Percentiles rank a stretch among this genome's conserved stretches.
Evolutionary conservation across 495 filamentous ascomycete species (phyloP).

Genomic region (Trichoderma virens): DNA sequence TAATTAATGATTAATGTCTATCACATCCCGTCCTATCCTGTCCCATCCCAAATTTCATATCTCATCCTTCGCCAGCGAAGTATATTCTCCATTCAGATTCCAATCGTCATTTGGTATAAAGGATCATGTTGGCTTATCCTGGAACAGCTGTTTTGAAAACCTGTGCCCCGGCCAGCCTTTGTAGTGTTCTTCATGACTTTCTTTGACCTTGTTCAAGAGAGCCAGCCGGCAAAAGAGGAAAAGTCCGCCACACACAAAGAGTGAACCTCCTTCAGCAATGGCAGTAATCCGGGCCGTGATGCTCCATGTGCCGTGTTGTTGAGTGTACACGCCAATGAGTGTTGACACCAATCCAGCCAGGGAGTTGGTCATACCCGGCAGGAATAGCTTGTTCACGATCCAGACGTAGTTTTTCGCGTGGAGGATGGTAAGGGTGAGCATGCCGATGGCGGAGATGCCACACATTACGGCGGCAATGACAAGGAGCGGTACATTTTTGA

Average conservation of each 20-base stretch:
- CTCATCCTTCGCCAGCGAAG: constrained; percentile 6
- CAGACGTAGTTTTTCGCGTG: constrained; percentile 33
- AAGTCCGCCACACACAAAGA: background rate
- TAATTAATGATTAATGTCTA: background rate
- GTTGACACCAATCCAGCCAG: constrained; percentile 41
- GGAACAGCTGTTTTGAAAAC: background rate
- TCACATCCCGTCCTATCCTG: background rate
- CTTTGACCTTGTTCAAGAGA: background rate
- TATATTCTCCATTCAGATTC: background rate
- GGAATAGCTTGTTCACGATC: constrained; percentile 35
- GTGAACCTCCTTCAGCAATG: background rate
- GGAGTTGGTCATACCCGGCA: constrained; percentile 36
- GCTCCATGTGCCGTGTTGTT: constrained; percentile 36
- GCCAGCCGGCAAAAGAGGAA: background rate
- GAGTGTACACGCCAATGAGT: constrained; percentile 41
- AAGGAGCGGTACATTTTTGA: constrained; percentile 1
- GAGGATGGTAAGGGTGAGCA: background rate
- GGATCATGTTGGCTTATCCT: background rate
- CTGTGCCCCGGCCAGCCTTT: background rate
- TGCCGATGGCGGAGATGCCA: background rate
- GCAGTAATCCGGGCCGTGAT: constrained; percentile 13
- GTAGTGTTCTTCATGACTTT: background rate
- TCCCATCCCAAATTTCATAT: background rate
- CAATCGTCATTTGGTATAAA: background rate
- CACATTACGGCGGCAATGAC: background rate